Conservation (phyloP, 2,329 filamentous ascomycete species). For the Emergomyces africanus region DNA sequence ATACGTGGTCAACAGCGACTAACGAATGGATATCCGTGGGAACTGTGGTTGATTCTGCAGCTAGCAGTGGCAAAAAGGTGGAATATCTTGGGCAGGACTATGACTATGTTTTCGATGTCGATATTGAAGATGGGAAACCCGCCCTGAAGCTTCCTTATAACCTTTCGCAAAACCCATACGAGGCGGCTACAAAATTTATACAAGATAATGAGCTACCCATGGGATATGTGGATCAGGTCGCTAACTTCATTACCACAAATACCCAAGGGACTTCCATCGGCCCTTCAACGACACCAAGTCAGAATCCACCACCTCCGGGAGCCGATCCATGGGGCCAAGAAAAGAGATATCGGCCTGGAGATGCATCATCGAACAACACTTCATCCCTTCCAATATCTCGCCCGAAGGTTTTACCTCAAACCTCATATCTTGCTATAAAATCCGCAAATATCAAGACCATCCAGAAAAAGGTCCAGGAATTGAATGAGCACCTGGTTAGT, state of each 20-base stretch:
- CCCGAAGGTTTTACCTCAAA: constrained; percentile 60
- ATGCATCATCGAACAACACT: constrained; percentile 29
- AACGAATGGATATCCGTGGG: constrained; percentile 77
- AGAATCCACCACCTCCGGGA: constrained; percentile 34
- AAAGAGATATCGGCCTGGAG: constrained; percentile 63
- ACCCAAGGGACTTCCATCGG: constrained; percentile 79
- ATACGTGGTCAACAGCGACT: constrained; percentile 67
- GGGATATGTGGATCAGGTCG: constrained; percentile 78
- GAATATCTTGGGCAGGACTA: constrained; percentile 76
- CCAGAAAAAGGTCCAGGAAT: constrained; percentile 59
- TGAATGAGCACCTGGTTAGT: constrained; percentile 56
- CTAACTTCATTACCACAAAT: constrained; percentile 83
- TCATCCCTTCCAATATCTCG: constrained; percentile 26
- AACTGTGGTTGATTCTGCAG: constrained; percentile 83
- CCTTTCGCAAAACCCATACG: constrained; percentile 81
- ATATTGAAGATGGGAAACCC: constrained; percentile 89
- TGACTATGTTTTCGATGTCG: constrained; percentile 93
- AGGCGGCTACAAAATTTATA: constrained; percentile 82
- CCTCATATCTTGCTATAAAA: constrained; percentile 63
- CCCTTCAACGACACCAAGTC: constrained; percentile 35
- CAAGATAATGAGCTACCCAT: constrained; percentile 78
- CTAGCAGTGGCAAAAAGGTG: constrained; percentile 66
- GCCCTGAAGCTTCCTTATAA: constrained; percentile 92
- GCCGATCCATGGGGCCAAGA: constrained; percentile 61
- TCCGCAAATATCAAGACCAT: constrained; percentile 58